Evolutionary conservation across 2,329 filamentous ascomycete genomes (phyloP).

Genomic region (Colletotrichum sp.): DNA sequence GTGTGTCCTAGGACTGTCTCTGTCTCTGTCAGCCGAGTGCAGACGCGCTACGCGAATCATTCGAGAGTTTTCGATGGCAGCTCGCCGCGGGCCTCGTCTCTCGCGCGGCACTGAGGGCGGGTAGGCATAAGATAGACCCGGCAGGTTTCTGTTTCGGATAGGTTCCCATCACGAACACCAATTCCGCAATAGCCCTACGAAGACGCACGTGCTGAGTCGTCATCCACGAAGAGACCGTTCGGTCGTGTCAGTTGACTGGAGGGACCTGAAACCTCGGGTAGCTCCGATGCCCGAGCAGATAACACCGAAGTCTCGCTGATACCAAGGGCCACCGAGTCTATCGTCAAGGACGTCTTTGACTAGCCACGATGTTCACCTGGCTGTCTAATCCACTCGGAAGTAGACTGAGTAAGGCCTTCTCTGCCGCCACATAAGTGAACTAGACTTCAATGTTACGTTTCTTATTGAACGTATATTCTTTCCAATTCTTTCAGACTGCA

Average conservation of each 20-base stretch:
- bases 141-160: neutral
- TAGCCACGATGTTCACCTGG: accelerated
- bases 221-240: neutral
- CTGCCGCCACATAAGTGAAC: neutral
- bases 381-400: neutral
- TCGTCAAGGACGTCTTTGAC: neutral
- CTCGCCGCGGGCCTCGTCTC: neutral
- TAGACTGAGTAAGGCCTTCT: neutral
- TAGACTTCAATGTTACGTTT: neutral
- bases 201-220: neutral
- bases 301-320: neutral
- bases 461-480: neutral
- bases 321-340: neutral
- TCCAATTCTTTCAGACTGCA: neutral
- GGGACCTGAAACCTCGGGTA: neutral
- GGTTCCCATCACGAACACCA: neutral
- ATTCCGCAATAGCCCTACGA: neutral
- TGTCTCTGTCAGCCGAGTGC: neutral
- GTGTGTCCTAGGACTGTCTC: neutral
- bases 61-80: neutral
- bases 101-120: neutral
- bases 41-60: neutral
- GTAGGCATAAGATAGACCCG: neutral
- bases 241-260: neutral
- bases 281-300: neutral